phyloP scores from a whole-genome alignment of 2,329 filamentous ascomycete genomes.

The Colletotrichum sp. region DNA sequence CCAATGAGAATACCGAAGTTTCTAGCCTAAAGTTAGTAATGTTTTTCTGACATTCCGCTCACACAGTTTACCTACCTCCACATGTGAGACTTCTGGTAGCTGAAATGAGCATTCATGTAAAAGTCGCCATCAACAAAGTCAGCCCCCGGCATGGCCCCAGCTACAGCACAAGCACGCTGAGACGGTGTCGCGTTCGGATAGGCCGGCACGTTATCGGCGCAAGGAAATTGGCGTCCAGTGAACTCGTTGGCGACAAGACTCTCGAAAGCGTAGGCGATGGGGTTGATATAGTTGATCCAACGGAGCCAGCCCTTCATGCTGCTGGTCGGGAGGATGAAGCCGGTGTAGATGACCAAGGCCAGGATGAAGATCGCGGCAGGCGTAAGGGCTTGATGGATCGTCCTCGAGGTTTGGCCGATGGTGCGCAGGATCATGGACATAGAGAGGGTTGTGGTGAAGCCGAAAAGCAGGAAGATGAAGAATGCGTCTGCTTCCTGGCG shows the following conservation, averaged over 20 bases:
- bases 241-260: conserved; percentile 71
- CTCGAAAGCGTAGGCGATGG: conserved; percentile 66
- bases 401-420: conserved; percentile 53
- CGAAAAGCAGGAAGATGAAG: conserved; percentile 59
- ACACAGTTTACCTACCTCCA: conserved; percentile 51
- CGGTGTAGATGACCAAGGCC: conserved; percentile 59
- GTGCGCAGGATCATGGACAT: conserved; percentile 59
- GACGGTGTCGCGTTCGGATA: conserved; percentile 23
- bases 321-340: conserved; percentile 50
- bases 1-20: conserved; percentile 63
- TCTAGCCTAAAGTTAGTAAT: conserved; percentile 29
- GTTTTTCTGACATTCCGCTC: fast-evolving
- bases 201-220: conserved; percentile 23
- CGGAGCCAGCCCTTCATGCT: conserved; percentile 45
- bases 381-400: conserved; percentile 57
- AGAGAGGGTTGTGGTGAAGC: conserved; percentile 49
- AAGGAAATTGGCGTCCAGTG: conserved; percentile 50
- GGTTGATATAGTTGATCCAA: conserved; percentile 63
- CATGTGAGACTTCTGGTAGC: neutral
- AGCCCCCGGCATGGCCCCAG: conserved; percentile 49
- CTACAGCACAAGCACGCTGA: conserved; percentile 45
- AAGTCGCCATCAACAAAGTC: conserved; percentile 45
- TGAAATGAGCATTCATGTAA: conserved; percentile 50
- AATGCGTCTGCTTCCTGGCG: conserved; percentile 58
- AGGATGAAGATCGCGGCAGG: conserved; percentile 57